Conservation (phyloP, 129 eudicot species). For the Lactuca saligna region DNA sequence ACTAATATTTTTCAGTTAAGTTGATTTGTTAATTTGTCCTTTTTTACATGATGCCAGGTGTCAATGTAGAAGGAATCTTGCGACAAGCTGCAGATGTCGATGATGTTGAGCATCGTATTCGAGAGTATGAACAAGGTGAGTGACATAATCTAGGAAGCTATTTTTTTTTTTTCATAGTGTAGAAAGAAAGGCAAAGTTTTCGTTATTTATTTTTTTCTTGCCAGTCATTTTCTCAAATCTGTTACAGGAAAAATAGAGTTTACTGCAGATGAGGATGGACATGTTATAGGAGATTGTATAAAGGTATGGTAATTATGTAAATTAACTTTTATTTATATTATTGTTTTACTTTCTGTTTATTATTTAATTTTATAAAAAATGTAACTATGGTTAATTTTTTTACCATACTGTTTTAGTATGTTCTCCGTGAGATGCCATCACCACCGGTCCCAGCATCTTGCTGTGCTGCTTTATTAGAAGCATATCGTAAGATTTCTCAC, state of each 20-base stretch:
- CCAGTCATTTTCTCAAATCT: no score
- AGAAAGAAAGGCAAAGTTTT: background rate
- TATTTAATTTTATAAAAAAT: background rate
- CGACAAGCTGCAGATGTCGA: conserved; percentile 98
- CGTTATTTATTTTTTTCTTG: background rate
- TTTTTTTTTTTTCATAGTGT: background rate
- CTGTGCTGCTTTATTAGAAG: conserved; percentile 91
- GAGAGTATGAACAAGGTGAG: conserved; percentile 88
- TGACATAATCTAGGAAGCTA: background rate
- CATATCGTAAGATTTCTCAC: conserved; percentile 62
- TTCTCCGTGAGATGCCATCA: conserved; percentile 93
- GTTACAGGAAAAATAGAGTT: conserved; percentile 78
- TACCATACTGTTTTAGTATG: conserved; percentile 49
- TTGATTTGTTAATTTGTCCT: background rate
- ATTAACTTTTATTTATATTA: background rate
- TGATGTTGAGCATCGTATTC: conserved; percentile 77
- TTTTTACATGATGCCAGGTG: conserved; percentile 45
- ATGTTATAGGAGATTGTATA: conserved; percentile 90
- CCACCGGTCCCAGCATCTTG: conserved; percentile 98
- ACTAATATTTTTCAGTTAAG: background rate
- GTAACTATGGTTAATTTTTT: background rate
- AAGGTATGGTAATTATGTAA: conserved; percentile 46
- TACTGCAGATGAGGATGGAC: conserved; percentile 79
- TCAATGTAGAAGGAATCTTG: conserved; percentile 85
- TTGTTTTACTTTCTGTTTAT: background rate